Evolutionary conservation across 2,329 filamentous ascomycete genomes (phyloP).

Genomic region (Trichophyton equinum): DNA sequence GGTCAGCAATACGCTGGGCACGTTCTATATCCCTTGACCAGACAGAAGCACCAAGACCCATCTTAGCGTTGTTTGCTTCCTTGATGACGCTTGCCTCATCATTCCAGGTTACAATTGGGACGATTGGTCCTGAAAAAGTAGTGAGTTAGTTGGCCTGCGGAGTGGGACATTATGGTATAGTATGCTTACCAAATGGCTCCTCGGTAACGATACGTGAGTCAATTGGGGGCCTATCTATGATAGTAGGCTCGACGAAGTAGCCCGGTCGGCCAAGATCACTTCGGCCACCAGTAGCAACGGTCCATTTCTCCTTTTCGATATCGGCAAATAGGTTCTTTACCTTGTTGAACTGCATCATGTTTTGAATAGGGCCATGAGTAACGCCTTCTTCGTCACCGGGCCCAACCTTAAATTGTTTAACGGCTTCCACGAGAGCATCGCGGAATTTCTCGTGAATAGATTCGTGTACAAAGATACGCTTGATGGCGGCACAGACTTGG

Average conservation of each 20-base stretch:
- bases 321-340: slow-evolving; percentile 46
- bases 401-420: slow-evolving; percentile 32
- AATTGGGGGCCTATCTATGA: slow-evolving; percentile 46
- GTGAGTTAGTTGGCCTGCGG: background rate
- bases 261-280: slow-evolving; percentile 29
- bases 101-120: slow-evolving; percentile 50
- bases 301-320: slow-evolving; percentile 42
- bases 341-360: slow-evolving; percentile 52
- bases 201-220: slow-evolving; percentile 44
- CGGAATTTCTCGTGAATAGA: slow-evolving; percentile 46
- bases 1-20: slow-evolving; percentile 41
- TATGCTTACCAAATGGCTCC: slow-evolving; percentile 45
- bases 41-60: slow-evolving; percentile 46
- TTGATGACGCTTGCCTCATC: slow-evolving; percentile 48
- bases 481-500: slow-evolving; percentile 44
- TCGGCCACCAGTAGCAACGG: slow-evolving; percentile 40
- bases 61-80: slow-evolving; percentile 42
- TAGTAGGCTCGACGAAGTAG: slow-evolving; percentile 48
- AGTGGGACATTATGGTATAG: background rate
- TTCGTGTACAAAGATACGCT: slow-evolving; percentile 51
- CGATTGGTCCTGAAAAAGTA: slow-evolving; percentile 41
- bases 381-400: slow-evolving; percentile 31
- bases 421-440: slow-evolving; percentile 34
- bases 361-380: slow-evolving; percentile 50
- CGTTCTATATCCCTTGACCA: slow-evolving; percentile 43